Base-by-base conservation (phyloP, 2,329 filamentous ascomycete genomes). In the Fusarium nurragi region DNA sequence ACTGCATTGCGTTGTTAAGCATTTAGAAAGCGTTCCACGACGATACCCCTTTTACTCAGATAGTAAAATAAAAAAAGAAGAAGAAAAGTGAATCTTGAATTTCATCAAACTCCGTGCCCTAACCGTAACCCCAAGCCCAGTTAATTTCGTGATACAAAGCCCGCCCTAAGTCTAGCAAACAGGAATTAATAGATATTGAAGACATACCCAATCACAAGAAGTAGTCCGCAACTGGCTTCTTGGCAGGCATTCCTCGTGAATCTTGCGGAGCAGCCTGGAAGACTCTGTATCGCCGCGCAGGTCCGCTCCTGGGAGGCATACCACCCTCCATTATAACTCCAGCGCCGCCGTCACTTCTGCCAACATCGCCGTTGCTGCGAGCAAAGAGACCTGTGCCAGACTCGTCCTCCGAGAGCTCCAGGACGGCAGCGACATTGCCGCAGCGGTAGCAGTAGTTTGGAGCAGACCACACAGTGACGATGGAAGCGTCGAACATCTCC, bases 391-490 rank as follows among this genome's bases (percentile, higher is more conserved):
- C 88, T 32, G 86, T 82, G 39, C 92, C 92, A n/a, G 85, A 87
- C 9, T 90, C 87, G 72, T 98, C 94, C 76, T 98, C 95, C 25
- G 90, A 91, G 6, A 99, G 83, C 79, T 99, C 95, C 52, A 99
- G 81, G 57, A 99, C 94, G 1, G 95, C 94, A 1, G 95, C 95
- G 13, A 99, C 94, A 72, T 98, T 98, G 52, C 94, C 94, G 74
- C 94, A 97, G 65, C 93, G 88, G 79, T 97, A 97, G 80, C 94
- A 97, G 82, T 97, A 97, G 77, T 97, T 97, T 1, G 94, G 94
- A 11, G 94, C 94, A 1, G 92, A 96, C 94, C 95, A 99, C n/a
- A 99, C 95, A 0, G 95, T 99, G 38, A 98, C 95, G 65, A 99
- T 97, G 44, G 89, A 92, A 14, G 89, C 90, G 75, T 97, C 93